Percentiles rank a stretch among this genome's conserved stretches.
Evolutionary conservation across 345 rosid species (phyloP).

Genomic region (Isatis tinctoria): DNA sequence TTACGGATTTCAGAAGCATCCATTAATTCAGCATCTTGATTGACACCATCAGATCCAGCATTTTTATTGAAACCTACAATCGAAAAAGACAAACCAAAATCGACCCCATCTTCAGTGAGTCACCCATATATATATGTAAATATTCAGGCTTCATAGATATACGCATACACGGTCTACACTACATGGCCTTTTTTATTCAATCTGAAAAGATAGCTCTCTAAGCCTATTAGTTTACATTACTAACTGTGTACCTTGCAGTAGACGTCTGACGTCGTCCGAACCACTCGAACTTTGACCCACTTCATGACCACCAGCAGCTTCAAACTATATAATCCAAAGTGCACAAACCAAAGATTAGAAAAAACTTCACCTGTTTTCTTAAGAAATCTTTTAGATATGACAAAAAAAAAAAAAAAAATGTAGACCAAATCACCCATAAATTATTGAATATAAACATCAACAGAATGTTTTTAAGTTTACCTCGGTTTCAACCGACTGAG

Average conservation of each 20-base stretch:
- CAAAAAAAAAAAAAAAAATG: too few species aligned
- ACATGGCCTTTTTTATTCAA: background rate
- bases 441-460: background rate
- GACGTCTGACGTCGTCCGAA: background rate
- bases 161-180: background rate
- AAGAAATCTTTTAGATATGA: background rate
- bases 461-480: background rate
- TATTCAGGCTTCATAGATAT: background rate
- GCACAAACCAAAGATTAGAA: background rate
- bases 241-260: background rate
- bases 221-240: background rate
- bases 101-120: background rate
- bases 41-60: background rate
- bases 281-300: background rate
- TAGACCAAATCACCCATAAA: too few species aligned
- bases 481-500: background rate
- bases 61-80: background rate
- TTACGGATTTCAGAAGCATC: background rate
- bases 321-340: slow-evolving; percentile 9
- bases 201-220: background rate
- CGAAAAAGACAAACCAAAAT: background rate
- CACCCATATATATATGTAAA: background rate
- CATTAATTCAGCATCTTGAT: background rate
- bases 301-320: background rate
- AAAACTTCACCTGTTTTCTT: background rate